Base-by-base conservation (phyloP, 441 rosid genomes). In the Erodium moschatum region DNA sequence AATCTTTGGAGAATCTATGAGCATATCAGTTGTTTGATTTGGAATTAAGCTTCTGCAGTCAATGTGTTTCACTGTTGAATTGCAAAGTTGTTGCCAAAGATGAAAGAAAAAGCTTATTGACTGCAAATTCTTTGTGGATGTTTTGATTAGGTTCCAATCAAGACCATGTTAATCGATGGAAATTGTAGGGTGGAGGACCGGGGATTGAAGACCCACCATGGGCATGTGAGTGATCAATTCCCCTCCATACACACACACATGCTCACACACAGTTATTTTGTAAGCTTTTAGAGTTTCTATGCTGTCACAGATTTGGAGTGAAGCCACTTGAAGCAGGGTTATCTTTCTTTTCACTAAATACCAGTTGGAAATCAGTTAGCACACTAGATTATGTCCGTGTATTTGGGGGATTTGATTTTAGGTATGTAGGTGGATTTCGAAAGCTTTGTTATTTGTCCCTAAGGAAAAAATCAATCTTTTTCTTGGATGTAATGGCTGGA, bases 131-230 rank as follows among this genome's bases (percentile, higher is more conserved):
- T 44, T 20, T 12, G 20, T 72, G 10, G n/a, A 18, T 48, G 15
- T 63, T 38, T 65, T 58, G 27, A 54, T 77, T 77, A 94, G 99
- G 89, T 95, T 31, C 99, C 99, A 11, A 88, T 95, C 81, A 95
- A 95, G 86, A 92, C 98, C 11, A 67, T 95, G 83, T 76, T 95
- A 60, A 86, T 95, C 66, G 99, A 92, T 77, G 99, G 99, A 7
- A 95, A 89, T 75, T 95, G 97, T 80, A 85, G 99, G 77, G 99
- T 92, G 72, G 99, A 95, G 81, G 99, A 95, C 82, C 96, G 98
- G 48, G 99, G 99, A 66, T 82, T 95, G 95, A 92, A 95, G 95
- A 87, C 92, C 29, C 99, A 95, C 33, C 97, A 95, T 73, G 96
- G 98, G 68, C 95, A 84, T 80, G 99, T 95, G 73, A 85, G 96